Conservation (phyloP, 345 rosid species). For the Aegle marmelos region DNA sequence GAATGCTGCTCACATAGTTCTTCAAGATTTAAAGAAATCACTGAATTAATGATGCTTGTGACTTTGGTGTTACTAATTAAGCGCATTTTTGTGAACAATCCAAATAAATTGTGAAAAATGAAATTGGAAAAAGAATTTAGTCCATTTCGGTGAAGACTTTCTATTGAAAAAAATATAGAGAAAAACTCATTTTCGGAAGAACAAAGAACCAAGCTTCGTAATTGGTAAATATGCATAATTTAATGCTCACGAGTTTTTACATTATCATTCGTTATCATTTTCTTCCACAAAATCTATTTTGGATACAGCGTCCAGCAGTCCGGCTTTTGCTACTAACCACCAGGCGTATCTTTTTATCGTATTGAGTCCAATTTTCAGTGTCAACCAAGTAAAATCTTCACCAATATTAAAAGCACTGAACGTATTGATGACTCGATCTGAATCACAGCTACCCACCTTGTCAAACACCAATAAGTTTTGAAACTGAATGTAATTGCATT, state of each 20-base stretch:
- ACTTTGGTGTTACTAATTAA: background rate
- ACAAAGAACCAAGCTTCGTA: too few species aligned
- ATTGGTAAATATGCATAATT: too few species aligned
- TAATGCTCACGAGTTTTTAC: too few species aligned
- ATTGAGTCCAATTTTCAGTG: background rate
- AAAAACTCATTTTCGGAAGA: too few species aligned
- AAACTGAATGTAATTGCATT: background rate
- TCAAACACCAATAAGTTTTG: background rate
- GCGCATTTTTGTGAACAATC: background rate
- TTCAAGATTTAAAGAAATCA: constrained; percentile 34
- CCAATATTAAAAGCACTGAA: background rate
- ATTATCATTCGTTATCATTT: background rate
- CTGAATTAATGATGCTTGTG: background rate
- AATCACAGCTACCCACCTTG: background rate
- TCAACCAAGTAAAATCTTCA: background rate
- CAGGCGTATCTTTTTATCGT: background rate
- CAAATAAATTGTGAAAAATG: background rate
- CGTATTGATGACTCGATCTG: background rate
- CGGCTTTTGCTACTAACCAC: background rate
- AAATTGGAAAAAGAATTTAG: too few species aligned
- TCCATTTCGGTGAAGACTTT: too few species aligned
- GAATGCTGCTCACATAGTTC: constrained; percentile 51
- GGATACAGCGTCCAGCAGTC: too few species aligned
- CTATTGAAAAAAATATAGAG: too few species aligned
- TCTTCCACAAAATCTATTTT: background rate